phyloP scores from a whole-genome alignment of 2,329 filamentous ascomycete species.

The Hypoxylon sp. region DNA sequence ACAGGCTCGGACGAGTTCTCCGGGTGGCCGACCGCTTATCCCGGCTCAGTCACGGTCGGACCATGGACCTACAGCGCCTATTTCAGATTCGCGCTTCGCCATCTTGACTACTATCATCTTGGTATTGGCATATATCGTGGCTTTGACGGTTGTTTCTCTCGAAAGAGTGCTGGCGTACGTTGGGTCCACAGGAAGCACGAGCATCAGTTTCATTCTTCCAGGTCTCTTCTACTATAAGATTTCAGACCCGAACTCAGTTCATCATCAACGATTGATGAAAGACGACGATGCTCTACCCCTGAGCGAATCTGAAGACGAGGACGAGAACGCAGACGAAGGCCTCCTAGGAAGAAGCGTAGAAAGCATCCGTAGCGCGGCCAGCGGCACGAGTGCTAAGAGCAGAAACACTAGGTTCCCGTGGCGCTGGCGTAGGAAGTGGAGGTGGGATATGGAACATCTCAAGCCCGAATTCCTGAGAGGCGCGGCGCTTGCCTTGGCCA shows the following conservation, averaged over 20 bases:
- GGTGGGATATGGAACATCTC: constrained; percentile 72
- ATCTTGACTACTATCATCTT: constrained; percentile 89
- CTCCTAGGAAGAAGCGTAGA: constrained; percentile 59
- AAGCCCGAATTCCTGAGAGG: constrained; percentile 75
- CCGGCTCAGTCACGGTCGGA: constrained; percentile 59
- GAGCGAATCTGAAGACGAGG: constrained; percentile 54
- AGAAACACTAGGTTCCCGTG: constrained; percentile 55
- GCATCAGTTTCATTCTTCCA: constrained; percentile 96
- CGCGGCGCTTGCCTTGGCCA: constrained; percentile 77
- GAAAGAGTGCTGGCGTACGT: constrained; percentile 96
- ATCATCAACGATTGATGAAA: constrained; percentile 88
- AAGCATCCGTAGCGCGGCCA: constrained; percentile 58
- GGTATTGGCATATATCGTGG: constrained; percentile 84
- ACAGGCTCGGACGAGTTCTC: constrained; percentile 57
- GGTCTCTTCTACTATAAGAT: constrained; percentile 99
- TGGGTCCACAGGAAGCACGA: constrained; percentile 91
- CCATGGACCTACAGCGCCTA: constrained; percentile 68
- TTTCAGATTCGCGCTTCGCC: constrained; percentile 90
- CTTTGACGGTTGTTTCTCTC: constrained; percentile 89
- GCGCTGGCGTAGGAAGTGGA: constrained; percentile 68
- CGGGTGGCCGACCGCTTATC: constrained; percentile 59
- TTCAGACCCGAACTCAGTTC: constrained; percentile 84
- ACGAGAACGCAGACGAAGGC: constrained; percentile 48
- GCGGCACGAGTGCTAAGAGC: constrained; percentile 51
- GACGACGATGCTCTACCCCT: constrained; percentile 84